A percentile compares a stretch with the other conserved stretches of the same genome.
Conservation (phyloP, 345 rosid genomes). For the Eucalyptus sp. region DNA sequence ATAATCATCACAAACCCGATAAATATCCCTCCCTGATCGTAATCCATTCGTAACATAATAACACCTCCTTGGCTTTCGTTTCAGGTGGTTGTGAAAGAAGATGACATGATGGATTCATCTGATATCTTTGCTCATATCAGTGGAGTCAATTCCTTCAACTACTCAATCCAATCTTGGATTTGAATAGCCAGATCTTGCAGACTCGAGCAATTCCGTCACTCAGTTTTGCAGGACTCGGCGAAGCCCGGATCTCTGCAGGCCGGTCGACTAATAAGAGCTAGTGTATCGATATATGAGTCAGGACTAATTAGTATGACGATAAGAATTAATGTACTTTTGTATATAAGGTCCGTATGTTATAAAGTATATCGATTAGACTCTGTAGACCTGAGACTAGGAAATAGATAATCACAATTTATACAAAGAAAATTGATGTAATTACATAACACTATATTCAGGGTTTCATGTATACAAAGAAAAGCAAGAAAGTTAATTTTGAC, state of each 20-base stretch:
- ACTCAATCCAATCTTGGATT: slow-evolving; percentile 78
- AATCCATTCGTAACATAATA: too few relatives aligned
- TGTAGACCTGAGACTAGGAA: background rate
- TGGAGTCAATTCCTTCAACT: slow-evolving; percentile 75
- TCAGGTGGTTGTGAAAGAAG: too few relatives aligned
- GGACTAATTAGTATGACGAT: too few relatives aligned
- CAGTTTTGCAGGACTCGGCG: background rate
- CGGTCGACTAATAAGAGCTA: background rate
- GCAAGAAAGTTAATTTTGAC: background rate
- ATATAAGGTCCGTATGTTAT: background rate
- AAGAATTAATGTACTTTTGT: background rate
- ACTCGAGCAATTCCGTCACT: background rate
- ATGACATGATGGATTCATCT: too few relatives aligned
- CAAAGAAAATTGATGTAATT: background rate
- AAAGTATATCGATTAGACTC: background rate
- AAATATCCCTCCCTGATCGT: background rate
- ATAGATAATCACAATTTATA: background rate
- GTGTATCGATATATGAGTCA: background rate
- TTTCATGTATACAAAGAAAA: background rate
- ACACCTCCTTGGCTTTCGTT: too few relatives aligned
- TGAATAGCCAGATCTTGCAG: slow-evolving; percentile 3
- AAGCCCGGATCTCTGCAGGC: background rate
- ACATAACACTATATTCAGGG: background rate
- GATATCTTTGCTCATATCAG: too few relatives aligned
- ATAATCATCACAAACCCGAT: background rate